Evolutionary conservation across 139 green algal species (phyloP), one percentile per base, ranked within the genome.

Genomic region (Chlorella sp.): DNA sequence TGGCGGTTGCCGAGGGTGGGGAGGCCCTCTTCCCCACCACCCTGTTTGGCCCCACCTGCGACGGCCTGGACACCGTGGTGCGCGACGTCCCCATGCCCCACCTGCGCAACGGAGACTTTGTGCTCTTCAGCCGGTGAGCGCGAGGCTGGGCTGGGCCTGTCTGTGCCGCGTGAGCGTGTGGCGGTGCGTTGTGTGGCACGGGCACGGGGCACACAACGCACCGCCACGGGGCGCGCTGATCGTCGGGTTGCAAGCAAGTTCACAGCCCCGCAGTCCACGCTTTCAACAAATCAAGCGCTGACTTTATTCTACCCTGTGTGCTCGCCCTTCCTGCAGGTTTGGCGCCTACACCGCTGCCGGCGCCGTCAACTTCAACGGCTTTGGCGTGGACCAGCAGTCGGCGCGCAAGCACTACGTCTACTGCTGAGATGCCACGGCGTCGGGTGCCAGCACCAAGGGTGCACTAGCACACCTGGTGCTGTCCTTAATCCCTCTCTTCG

Each of bases 21-120:
- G 88, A 24, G 5, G 60, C n/a, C 32, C 75, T 79, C 32, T 87
- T 91, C 90, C 85, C 86, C 12, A 96, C 93, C 61, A 98, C 97
- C 19, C 69, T 99, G 32, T 99, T 97, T 95, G 97, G 97, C 39
- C 97, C 97, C 75, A 98, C 96, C 53, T 99, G 97, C 90, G 97
- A 99, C 92, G 95, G 93, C 64, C 93, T 97, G 37, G 97, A 99
- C 91, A 96, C 93, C 40, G 92, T 98, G 16, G 94, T 95, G 90
- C 95, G 95, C 89, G 94, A 97, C 86, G 92, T 94, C 53, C 87
- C 80, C 66, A 90, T 99, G 89, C 97, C 97, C 3, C 86, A 95
- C 88, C 91, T 99, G 87, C 93, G 92, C 71, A 94, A 95, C 81
- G 97, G 97, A 19, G 97, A 99, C 92, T 99, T 94, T 94, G 91